Percentiles rank a stretch among this genome's conserved stretches.
Evolutionary conservation across 768 basidiomycete genomes (phyloP).

Genomic region (Phanerochaete carnosa): DNA sequence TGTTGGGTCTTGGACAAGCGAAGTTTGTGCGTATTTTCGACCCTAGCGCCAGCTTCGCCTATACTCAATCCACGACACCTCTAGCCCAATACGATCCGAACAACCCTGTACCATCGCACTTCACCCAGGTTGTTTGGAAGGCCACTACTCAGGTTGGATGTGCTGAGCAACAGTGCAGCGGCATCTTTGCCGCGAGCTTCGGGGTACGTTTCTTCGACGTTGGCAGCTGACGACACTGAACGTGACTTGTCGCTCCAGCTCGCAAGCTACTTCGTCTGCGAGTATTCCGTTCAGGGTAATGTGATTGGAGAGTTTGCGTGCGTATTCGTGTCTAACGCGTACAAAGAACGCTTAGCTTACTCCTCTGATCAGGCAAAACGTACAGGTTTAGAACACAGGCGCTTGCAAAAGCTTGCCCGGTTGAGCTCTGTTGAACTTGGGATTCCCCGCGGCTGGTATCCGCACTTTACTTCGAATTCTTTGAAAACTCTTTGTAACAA

Average conservation of each 20-base stretch:
- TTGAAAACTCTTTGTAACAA: background rate
- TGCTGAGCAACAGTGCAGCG: constrained; percentile 51
- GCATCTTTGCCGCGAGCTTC: constrained; percentile 53
- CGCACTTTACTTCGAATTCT: background rate
- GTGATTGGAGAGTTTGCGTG: constrained; percentile 59
- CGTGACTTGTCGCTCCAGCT: constrained; percentile 29
- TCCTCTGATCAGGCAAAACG: constrained; percentile 25
- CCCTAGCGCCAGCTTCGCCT: no score
- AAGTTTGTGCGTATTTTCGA: constrained; percentile 46
- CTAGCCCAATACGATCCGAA: constrained; percentile 54
- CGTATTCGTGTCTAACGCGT: constrained; percentile 23
- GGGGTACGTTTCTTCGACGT: constrained; percentile 44
- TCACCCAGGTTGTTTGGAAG: constrained; percentile 76
- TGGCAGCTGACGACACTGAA: background rate
- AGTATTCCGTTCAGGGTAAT: constrained; percentile 65
- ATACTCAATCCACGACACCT: background rate
- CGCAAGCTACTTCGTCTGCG: constrained; percentile 64
- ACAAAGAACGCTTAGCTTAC: background rate
- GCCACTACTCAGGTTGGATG: constrained; percentile 60
- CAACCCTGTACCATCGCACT: constrained; percentile 62
- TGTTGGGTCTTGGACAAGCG: constrained; percentile 61
- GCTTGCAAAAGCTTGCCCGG: background rate
- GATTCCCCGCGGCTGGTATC: constrained; percentile 6
- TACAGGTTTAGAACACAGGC: constrained; percentile 19
- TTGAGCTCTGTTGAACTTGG: background rate